Base-by-base conservation (phyloP, 1,284 basidiomycete genomes). In the Gomphus sp. region DNA sequence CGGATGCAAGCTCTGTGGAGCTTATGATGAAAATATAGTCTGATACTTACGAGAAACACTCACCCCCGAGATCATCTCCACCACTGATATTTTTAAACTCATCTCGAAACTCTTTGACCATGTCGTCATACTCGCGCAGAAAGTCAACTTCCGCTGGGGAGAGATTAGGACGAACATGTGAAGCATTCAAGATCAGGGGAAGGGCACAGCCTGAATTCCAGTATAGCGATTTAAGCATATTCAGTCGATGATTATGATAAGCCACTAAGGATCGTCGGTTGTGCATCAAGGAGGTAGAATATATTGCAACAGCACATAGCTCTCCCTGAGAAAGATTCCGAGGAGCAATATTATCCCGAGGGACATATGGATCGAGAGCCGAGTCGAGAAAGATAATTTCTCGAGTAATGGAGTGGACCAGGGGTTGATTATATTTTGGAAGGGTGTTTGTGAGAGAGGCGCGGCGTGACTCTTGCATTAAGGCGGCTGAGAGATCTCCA, bases 231-330 rank as follows among this genome's bases (percentile, higher is more conserved):
- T 86, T 82, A 58, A 98, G 81, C 60, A 85, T 84, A 66, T 92
- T 87, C 47, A 93, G 73, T 36, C 96, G 82, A 69, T 91, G 88
- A 34, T 82, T 75, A 69, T 98, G 91, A 73, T 98, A 99, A 1
- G 93, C 93, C 41, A 98, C 81, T 7, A 98, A 78, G 69, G 92
- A 93, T 14, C 96, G 87, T 71, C 97, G 96, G 77, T 98, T 97
- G 63, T 93, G 82, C 50, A 86, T 78, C 62, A 95, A 88, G 31
- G 91, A 84, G 8, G 94, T 88, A 70, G 97, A 92, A 67, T 90
- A 86, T 65, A 98, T 83, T 55, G 94, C 82, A 57, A 96, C 76
- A 28, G 87, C 82, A 31, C 90, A 87, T 12, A 89, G 73, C 31
- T 76, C 62, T 51, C 66, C 70, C 59, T 66, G 67, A 56, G 66